phyloP scores from a whole-genome alignment of 2,329 filamentous ascomycete genomes.

The Exophiala phaeomuriformis region DNA sequence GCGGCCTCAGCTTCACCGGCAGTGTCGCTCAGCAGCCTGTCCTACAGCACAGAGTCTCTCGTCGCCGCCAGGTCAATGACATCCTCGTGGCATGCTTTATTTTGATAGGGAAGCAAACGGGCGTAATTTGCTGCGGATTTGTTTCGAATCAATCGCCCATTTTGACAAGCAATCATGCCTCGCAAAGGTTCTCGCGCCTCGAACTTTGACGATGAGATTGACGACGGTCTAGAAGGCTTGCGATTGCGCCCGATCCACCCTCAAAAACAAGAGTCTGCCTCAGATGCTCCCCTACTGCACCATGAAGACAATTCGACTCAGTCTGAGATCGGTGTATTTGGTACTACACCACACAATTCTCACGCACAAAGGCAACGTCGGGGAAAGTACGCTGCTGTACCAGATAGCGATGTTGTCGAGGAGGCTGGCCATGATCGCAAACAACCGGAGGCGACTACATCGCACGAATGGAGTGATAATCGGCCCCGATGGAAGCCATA shows the following conservation, averaged over 20 bases:
- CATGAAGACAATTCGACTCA: neutral
- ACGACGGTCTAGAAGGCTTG: neutral
- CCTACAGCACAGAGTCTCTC: neutral
- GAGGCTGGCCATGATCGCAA: neutral
- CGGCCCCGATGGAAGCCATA: slow-evolving; percentile 2
- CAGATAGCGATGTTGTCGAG: neutral
- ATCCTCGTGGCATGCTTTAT: no score
- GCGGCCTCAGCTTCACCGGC: neutral
- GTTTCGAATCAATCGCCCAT: neutral
- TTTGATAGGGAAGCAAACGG: no score
- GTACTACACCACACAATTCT: neutral
- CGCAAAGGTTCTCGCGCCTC: neutral
- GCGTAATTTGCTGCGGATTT: no score
- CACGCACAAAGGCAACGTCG: neutral
- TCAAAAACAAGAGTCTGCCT: neutral
- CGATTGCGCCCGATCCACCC: slow-evolving; percentile 1
- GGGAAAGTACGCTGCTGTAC: neutral
- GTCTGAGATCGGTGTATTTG: neutral
- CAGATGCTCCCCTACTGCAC: neutral
- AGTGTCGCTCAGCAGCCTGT: neutral
- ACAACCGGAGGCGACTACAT: neutral
- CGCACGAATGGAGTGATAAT: neutral
- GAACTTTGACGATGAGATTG: neutral
- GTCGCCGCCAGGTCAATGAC: neutral
- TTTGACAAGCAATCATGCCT: neutral